Percentiles rank a stretch among this genome's conserved stretches.
These are phyloP conservation scores for Exserohilum turcica DNA, from an alignment of 2,329 filamentous ascomycete species.

Conservation along the genomic window DNA sequence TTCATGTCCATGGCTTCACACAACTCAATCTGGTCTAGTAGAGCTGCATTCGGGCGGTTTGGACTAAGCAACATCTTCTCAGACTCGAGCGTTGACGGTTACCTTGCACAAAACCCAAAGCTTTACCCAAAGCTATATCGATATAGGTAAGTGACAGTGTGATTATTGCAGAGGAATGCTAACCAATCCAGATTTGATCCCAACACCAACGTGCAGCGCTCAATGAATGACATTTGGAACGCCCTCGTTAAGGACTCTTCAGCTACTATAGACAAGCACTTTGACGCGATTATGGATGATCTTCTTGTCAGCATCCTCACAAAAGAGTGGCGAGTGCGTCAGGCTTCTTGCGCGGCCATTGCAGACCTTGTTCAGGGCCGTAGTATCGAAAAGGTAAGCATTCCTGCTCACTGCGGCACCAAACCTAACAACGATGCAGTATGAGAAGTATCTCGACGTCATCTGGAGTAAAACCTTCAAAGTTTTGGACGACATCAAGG, in stretches of 20 bases:
- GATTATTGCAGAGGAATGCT: slow-evolving; percentile 4
- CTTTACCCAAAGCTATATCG: slow-evolving; percentile 93
- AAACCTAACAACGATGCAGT: slow-evolving; percentile 53
- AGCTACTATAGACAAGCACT: slow-evolving; percentile 76
- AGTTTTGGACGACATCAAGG: slow-evolving; percentile 95
- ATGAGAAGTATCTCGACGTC: slow-evolving; percentile 80
- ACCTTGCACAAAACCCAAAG: slow-evolving; percentile 81
- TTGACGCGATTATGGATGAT: slow-evolving; percentile 87
- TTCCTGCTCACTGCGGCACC: not conserved
- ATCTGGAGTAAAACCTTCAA: slow-evolving; percentile 88
- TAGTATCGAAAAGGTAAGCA: slow-evolving; percentile 55
- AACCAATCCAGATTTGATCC: slow-evolving; percentile 74
- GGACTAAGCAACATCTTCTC: slow-evolving; percentile 91
- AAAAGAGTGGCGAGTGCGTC: slow-evolving; percentile 89
- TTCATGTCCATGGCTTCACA: slow-evolving; percentile 98
- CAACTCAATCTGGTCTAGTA: slow-evolving; percentile 95
- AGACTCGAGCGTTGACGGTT: slow-evolving; percentile 72
- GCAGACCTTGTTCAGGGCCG: slow-evolving; percentile 85
- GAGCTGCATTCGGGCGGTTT: slow-evolving; percentile 92
- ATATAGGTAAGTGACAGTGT: slow-evolving; percentile 62
- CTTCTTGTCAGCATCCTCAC: slow-evolving; percentile 83
- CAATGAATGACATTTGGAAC: slow-evolving; percentile 98
- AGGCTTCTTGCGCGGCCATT: slow-evolving; percentile 90
- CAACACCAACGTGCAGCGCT: slow-evolving; percentile 86
- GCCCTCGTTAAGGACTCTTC: slow-evolving; percentile 89